Evolutionary conservation across 768 basidiomycete genomes (phyloP), one percentile per base, ranked within the genome.

Genomic region (Suillus ampliporus): DNA sequence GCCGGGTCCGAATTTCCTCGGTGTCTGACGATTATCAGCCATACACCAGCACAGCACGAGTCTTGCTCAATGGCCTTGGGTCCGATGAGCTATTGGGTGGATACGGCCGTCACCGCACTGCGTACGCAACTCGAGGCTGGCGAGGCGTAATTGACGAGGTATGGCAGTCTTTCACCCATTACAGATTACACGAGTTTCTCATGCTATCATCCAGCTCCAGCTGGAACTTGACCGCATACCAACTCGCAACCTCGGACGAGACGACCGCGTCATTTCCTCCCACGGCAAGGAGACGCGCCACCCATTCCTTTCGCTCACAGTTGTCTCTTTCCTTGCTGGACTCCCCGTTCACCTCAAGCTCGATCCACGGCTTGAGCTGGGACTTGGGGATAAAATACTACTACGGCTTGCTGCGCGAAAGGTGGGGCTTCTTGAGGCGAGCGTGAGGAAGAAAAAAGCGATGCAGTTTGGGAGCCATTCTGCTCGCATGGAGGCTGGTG

Each of bases 381-480:
- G 95, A 1, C 62, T 87, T 6, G 97, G 97, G 1, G 97, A 99
- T 72, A 99, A 99, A 80, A 82, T 91, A 76, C 72, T 99, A 50
- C 71, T 99, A 58, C 79, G 97, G 60, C 72, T 91, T 34, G 88
- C 90, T 2, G 87, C 90, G 40, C 77, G 79, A 64, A 85, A 86
- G 66, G 69, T 95, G n/a, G 95, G 96, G 0, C 79, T 98, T 47
- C 75, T 83, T 2, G 86, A 88, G 65, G 92, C 94, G 6, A 90
- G 91, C 64, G 62, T 68, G 58, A 80, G 93, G 65, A 95, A 91
- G 74, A 99, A 99, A 78, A 76, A 92, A 62, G 97, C 97, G 15
- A 97, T 98, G 92, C 97, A 99, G 70, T 99, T 99, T 78, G 97
- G 97, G 19, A 92, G 86, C 69, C 87, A 89, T 75, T 91, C 92